Evolutionary conservation across 2,329 filamentous ascomycete species (phyloP).

Genomic region (Diaporthe nobilis): DNA sequence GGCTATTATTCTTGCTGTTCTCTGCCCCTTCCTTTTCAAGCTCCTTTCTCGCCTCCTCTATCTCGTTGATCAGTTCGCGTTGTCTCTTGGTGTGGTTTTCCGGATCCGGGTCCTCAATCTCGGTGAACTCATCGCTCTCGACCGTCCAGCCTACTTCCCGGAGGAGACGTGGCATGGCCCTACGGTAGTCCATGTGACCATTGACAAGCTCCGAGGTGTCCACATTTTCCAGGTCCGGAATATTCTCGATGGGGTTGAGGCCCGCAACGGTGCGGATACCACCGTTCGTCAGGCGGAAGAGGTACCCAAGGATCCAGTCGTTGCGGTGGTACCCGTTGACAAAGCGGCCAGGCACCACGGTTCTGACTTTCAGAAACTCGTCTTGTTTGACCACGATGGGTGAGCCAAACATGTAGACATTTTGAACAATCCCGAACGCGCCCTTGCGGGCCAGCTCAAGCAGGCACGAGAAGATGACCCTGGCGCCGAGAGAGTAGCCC

Average conservation of each 20-base stretch:
- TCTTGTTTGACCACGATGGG: slow-evolving; percentile 93
- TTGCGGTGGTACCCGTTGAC: slow-evolving; percentile 95
- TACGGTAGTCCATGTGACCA: slow-evolving; percentile 97
- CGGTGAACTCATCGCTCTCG: slow-evolving; percentile 92
- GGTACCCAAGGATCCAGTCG: slow-evolving; percentile 97
- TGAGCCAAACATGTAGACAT: slow-evolving; percentile 94
- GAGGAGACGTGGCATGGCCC: slow-evolving; percentile 89
- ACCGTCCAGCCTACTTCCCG: slow-evolving; percentile 92
- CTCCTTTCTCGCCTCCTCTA: slow-evolving; percentile 92
- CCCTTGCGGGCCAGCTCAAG: slow-evolving; percentile 88
- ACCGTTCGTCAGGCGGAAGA: slow-evolving; percentile 94
- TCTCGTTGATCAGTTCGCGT: slow-evolving; percentile 94
- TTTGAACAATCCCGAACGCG: slow-evolving; percentile 90
- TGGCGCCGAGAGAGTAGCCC: slow-evolving; percentile 91
- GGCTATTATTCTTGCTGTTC: slow-evolving; percentile 26
- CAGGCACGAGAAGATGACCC: slow-evolving; percentile 93
- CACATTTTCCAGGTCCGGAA: slow-evolving; percentile 90
- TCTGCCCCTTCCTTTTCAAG: slow-evolving; percentile 81
- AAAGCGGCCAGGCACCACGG: slow-evolving; percentile 92
- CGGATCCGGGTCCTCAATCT: slow-evolving; percentile 97
- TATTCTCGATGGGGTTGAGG: slow-evolving; percentile 79
- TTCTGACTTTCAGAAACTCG: slow-evolving; percentile 84
- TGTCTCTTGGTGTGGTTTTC: slow-evolving; percentile 92
- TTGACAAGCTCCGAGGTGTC: slow-evolving; percentile 88
- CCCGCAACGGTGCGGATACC: slow-evolving; percentile 92